phyloP scores from a whole-genome alignment of 2,329 filamentous ascomycete species.

The Lojkania enalia region DNA sequence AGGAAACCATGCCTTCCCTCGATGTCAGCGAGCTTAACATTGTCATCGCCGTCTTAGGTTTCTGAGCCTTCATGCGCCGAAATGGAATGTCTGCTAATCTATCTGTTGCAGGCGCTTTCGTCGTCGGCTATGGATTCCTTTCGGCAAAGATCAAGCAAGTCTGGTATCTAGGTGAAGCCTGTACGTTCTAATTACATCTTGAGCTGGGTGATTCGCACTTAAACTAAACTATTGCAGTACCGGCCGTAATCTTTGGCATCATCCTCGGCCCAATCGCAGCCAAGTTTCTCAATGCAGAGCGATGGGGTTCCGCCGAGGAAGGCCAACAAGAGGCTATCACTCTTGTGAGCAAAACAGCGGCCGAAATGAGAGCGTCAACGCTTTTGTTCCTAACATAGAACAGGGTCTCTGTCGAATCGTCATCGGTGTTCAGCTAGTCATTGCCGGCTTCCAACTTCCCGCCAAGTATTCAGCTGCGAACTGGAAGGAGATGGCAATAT shows the following conservation, averaged over 20 bases:
- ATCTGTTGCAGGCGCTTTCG: slow-evolving; percentile 49
- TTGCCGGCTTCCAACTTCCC: slow-evolving; percentile 65
- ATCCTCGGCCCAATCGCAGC: slow-evolving; percentile 59
- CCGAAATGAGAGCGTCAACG: neutral
- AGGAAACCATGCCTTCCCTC: slow-evolving; percentile 50
- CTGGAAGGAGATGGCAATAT: slow-evolving; percentile 59
- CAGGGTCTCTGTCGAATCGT: slow-evolving; percentile 60
- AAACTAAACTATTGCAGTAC: slow-evolving; percentile 16
- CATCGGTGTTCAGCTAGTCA: slow-evolving; percentile 65
- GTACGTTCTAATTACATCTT: slow-evolving; percentile 37
- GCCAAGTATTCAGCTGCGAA: slow-evolving; percentile 57
- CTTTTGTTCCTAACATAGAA: too few species aligned
- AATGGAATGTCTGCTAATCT: neutral
- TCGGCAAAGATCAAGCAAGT: slow-evolving; percentile 58
- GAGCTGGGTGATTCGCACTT: too few species aligned
- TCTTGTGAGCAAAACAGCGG: slow-evolving; percentile 37
- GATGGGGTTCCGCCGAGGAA: slow-evolving; percentile 42
- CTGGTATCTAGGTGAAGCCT: slow-evolving; percentile 60
- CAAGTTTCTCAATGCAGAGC: slow-evolving; percentile 54
- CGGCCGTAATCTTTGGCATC: slow-evolving; percentile 57
- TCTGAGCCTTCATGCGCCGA: slow-evolving; percentile 11
- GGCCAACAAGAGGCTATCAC: slow-evolving; percentile 46
- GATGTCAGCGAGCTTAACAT: slow-evolving; percentile 58
- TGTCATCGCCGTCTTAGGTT: slow-evolving; percentile 53
- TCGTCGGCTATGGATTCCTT: slow-evolving; percentile 54